A percentile compares a stretch with the other conserved stretches of the same genome.
phyloP scores from a whole-genome alignment of 2,329 filamentous ascomycete species.

The Colletotrichum sp. region DNA sequence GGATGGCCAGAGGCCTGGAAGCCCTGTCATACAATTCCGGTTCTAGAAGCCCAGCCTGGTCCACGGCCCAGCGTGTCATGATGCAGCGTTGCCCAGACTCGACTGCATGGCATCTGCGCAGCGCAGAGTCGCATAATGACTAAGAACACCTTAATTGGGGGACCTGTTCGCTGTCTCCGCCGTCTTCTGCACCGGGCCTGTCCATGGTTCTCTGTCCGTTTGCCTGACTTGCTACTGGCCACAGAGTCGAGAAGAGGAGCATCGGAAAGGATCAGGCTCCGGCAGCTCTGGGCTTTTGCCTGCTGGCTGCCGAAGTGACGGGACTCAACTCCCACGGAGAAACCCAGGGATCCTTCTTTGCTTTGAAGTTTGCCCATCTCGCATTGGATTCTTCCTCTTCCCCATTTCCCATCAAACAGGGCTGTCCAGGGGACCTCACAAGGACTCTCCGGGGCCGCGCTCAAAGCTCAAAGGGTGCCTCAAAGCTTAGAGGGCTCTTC shows the following conservation, averaged over 20 bases:
- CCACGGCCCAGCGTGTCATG: not conserved
- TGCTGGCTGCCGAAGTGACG: not conserved
- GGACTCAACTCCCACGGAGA: not conserved
- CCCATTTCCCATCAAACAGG: not conserved
- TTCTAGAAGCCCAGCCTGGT: not conserved
- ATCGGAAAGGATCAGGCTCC: not conserved
- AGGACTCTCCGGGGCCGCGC: not conserved
- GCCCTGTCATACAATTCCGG: not conserved
- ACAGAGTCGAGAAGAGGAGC: not conserved
- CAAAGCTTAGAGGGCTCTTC: not conserved
- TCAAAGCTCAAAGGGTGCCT: not conserved
- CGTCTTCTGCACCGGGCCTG: not conserved
- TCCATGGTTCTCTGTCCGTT: not conserved
- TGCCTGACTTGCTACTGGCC: not conserved
- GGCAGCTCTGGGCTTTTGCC: not conserved
- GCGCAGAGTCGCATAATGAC: constrained; percentile 5
- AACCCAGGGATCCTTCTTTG: not conserved
- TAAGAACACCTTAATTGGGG: constrained; percentile 4
- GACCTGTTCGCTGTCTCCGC: constrained; percentile 3
- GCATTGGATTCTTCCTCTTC: not conserved
- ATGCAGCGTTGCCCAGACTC: not conserved
- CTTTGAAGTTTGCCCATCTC: not conserved
- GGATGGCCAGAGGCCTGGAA: not conserved
- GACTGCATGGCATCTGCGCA: not conserved
- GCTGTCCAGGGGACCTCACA: not conserved